Evolutionary conservation across 768 basidiomycete genomes (phyloP).

Genomic region (Agrocybe chaxingu): DNA sequence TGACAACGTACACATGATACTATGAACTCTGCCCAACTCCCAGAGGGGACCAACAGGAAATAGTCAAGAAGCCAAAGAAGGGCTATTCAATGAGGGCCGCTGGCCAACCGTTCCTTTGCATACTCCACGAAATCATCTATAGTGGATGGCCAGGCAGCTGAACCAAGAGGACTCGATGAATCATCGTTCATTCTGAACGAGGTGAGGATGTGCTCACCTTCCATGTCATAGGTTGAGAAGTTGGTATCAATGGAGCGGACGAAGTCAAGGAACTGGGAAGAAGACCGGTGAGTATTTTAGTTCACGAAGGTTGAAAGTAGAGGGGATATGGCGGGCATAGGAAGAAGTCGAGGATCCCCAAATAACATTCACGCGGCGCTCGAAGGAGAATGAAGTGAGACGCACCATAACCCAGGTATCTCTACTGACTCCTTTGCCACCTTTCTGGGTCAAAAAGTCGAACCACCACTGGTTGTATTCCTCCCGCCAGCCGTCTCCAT

Average conservation of each 20-base stretch:
- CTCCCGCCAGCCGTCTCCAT: constrained; percentile 56
- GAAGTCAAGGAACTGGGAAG: constrained; percentile 71
- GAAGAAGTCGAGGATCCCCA: background rate
- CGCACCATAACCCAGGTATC: constrained; percentile 88
- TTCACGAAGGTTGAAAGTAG: too few species aligned
- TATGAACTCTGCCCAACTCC: background rate
- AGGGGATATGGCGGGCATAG: background rate
- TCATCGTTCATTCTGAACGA: constrained; percentile 1
- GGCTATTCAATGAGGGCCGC: background rate
- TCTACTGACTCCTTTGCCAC: constrained; percentile 77
- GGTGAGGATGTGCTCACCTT: constrained; percentile 45
- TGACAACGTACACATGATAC: background rate
- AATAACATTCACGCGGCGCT: background rate
- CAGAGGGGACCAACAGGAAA: background rate
- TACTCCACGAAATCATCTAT: constrained; percentile 83
- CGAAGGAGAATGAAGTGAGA: constrained; percentile 5
- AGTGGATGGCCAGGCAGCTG: constrained; percentile 84
- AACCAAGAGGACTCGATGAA: constrained; percentile 8
- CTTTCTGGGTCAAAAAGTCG: constrained; percentile 65
- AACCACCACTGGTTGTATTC: constrained; percentile 74
- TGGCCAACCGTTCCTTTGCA: constrained; percentile 41
- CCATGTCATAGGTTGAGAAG: constrained; percentile 71
- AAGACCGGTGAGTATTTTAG: background rate
- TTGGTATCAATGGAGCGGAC: constrained; percentile 69
- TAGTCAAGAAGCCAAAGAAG: background rate